These are phyloP conservation scores for Talaromyces sp. DNA, from an alignment of 2,329 filamentous ascomycete genomes.

Conservation along the genomic window DNA sequence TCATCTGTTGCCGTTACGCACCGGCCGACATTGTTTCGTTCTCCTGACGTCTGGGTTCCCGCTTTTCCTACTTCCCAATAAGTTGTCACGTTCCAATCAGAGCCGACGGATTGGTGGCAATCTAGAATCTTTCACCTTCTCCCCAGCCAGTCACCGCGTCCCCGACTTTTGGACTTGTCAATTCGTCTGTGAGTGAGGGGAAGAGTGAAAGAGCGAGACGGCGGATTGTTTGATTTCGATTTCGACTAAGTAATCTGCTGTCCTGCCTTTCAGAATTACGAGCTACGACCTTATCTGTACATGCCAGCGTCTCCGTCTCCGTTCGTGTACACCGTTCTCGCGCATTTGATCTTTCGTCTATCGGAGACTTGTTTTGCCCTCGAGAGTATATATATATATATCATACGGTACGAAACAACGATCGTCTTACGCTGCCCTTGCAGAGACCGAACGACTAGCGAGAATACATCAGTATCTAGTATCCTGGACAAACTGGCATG, in stretches of 20 bases:
- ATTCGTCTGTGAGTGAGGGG: not conserved
- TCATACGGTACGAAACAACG: not conserved
- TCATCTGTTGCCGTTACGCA: not conserved
- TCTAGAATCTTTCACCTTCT: not conserved
- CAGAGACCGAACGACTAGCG: not conserved
- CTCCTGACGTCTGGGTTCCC: slow-evolving; percentile 10
- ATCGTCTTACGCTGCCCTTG: not conserved
- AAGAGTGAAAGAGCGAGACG: not conserved
- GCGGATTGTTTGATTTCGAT: not conserved
- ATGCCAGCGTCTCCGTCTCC: not conserved
- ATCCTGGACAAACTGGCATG: slow-evolving; percentile 20
- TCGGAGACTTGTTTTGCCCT: not conserved
- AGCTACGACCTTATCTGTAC: not conserved
- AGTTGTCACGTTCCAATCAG: slow-evolving; percentile 8
- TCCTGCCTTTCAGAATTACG: not conserved
- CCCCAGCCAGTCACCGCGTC: not conserved
- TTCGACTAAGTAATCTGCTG: not conserved
- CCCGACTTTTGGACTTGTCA: not conserved
- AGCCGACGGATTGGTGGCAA: slow-evolving; percentile 10
- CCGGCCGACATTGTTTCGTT: not conserved
- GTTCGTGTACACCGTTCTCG: not conserved
- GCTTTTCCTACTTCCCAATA: slow-evolving; percentile 1
- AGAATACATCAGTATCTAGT: not conserved
- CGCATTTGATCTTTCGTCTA: not conserved
- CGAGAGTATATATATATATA: not conserved